Evolutionary conservation across 2,329 filamentous ascomycete genomes (phyloP).

Genomic region (Onygenales sp.): DNA sequence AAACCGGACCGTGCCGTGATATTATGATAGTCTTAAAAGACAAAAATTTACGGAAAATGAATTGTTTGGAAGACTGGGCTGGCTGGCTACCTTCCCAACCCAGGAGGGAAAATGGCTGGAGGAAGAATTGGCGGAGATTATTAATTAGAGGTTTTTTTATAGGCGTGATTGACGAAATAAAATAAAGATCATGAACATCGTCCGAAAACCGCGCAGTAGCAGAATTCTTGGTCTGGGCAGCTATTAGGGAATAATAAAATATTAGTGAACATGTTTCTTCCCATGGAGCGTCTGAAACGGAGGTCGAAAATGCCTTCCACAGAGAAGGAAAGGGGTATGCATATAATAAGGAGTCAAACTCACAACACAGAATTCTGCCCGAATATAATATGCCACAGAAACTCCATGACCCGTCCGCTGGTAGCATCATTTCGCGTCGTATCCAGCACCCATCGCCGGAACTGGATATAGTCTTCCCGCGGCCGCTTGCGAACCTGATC

Average conservation of each 20-base stretch:
- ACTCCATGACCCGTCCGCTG: slow-evolving; percentile 49
- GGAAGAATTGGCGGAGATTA: too few relatives aligned
- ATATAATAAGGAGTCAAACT: slow-evolving; percentile 1
- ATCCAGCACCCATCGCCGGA: slow-evolving; percentile 46
- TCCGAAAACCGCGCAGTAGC: slow-evolving; percentile 16
- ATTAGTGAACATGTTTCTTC: not conserved
- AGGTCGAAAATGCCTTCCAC: not conserved
- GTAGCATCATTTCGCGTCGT: slow-evolving; percentile 42
- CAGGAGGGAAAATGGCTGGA: too few relatives aligned
- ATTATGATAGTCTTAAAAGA: too few relatives aligned
- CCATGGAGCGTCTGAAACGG: not conserved
- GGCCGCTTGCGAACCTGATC: slow-evolving; percentile 39
- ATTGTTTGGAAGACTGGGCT: too few relatives aligned
- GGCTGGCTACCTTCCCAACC: too few relatives aligned
- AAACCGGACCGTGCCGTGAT: too few relatives aligned
- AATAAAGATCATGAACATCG: slow-evolving; percentile 4
- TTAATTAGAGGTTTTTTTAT: too few relatives aligned
- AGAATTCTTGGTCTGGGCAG: slow-evolving; percentile 10
- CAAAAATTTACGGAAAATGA: too few relatives aligned
- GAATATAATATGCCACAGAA: slow-evolving; percentile 49
- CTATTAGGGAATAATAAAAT: not conserved
- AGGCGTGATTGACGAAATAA: too few relatives aligned
- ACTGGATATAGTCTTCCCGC: slow-evolving; percentile 41
- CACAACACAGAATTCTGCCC: slow-evolving; percentile 21
- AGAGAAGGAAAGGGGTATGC: not conserved